Evolutionary conservation across 768 basidiomycete genomes (phyloP).

Genomic region (Amanita inopinata): DNA sequence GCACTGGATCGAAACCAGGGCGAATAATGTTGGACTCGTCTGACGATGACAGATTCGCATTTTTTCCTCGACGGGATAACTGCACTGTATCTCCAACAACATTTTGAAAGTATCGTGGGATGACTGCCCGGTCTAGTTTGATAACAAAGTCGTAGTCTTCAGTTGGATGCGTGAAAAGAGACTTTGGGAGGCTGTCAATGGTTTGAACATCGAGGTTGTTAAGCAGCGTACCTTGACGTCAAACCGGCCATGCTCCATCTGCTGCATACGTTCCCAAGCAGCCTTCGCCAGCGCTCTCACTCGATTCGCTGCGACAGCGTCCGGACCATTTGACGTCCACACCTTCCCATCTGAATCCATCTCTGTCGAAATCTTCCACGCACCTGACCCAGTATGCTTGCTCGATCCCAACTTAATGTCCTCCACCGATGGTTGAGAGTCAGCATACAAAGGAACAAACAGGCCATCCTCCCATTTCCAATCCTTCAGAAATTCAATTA

Average conservation of each 20-base stretch:
- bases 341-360: constrained; percentile 61
- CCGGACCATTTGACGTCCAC: constrained; percentile 68
- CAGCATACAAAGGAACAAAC: constrained; percentile 63
- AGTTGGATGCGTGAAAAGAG: constrained; percentile 78
- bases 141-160: constrained; percentile 82
- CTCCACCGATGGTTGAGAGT: constrained; percentile 13
- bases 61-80: constrained; percentile 33
- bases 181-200: constrained; percentile 30
- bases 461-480: constrained; percentile 81
- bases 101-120: constrained; percentile 73
- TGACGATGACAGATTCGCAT: constrained; percentile 32
- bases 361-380: constrained; percentile 77
- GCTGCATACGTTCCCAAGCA: constrained; percentile 50
- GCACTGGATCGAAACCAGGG: constrained; percentile 77
- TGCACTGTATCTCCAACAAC: constrained; percentile 39
- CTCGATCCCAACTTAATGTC: constrained; percentile 7
- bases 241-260: constrained; percentile 36
- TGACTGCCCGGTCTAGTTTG: constrained; percentile 49
- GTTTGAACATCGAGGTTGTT: background rate
- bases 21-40: constrained; percentile 24
- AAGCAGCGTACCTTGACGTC: constrained; percentile 47
- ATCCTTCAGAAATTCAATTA: constrained; percentile 61
- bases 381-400: constrained; percentile 21
- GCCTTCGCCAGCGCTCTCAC: constrained; percentile 67
- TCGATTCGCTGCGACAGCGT: constrained; percentile 63